phyloP scores from a whole-genome alignment of 805 yeast species.

The Maudiozyma serrabonitensis region DNA sequence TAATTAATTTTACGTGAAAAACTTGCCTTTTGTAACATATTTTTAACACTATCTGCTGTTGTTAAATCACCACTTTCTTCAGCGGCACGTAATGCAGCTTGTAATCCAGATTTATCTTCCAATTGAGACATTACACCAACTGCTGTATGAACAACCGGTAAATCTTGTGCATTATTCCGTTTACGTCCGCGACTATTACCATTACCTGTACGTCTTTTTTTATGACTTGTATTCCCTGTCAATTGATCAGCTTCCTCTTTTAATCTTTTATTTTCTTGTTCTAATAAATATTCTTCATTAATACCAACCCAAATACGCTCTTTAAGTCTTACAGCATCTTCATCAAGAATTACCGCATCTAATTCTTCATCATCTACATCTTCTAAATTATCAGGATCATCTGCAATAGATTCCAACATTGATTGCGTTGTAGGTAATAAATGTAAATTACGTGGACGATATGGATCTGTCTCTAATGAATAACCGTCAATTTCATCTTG shows the following conservation, averaged over 20 bases:
- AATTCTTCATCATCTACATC: conserved; percentile 84
- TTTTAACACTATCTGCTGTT: conserved; percentile 73
- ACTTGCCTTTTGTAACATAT: conserved; percentile 63
- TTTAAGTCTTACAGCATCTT: conserved; percentile 63
- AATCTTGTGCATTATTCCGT: conserved; percentile 16
- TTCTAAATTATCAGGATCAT: conserved; percentile 52
- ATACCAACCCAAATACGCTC: conserved; percentile 84
- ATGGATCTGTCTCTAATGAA: conserved; percentile 32
- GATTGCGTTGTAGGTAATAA: conserved; percentile 50
- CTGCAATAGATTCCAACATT: conserved; percentile 42
- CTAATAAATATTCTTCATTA: conserved; percentile 75
- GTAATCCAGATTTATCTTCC: conserved; percentile 27
- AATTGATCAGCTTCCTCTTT: conserved; percentile 80
- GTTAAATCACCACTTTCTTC: conserved; percentile 33
- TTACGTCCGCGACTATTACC: conserved; percentile 11
- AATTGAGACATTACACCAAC: conserved; percentile 16
- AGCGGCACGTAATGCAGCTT: conserved; percentile 33
- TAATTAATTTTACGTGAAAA: conserved; percentile 88
- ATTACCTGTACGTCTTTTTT: conserved; percentile 31
- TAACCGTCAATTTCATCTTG: conserved; percentile 29
- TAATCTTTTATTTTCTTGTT: conserved; percentile 74
- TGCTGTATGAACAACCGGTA: conserved; percentile 15
- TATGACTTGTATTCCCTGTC: conserved; percentile 62
- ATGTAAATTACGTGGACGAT: conserved; percentile 47
- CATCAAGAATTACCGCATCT: conserved; percentile 47